phyloP scores from a whole-genome alignment of 2,329 filamentous ascomycete species.

The Verticillium isaacii region DNA sequence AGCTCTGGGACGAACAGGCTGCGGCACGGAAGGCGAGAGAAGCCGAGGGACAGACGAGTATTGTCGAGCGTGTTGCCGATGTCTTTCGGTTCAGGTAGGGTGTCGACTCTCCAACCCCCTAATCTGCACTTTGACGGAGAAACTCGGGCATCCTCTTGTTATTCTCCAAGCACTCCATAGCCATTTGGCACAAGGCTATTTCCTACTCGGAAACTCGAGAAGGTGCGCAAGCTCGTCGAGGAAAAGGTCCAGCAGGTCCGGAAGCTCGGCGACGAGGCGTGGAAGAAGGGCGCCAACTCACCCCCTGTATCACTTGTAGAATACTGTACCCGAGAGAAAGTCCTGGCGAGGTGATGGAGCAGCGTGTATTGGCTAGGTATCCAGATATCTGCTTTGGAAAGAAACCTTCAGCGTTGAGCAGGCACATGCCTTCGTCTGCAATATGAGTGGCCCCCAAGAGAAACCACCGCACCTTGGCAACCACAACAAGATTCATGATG shows the following conservation, averaged over 20 bases:
- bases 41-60: constrained; percentile 46
- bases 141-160: too few relatives aligned
- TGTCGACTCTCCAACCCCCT: background rate
- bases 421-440: too few relatives aligned
- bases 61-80: constrained; percentile 32
- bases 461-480: too few relatives aligned
- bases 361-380: too few relatives aligned
- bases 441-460: too few relatives aligned
- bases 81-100: constrained; percentile 2
- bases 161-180: too few relatives aligned
- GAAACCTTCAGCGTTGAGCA: too few relatives aligned
- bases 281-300: constrained; percentile 67
- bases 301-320: background rate
- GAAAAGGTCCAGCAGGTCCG: constrained; percentile 65
- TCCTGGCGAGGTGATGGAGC: background rate
- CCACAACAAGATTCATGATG: too few relatives aligned
- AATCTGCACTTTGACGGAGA: too few relatives aligned
- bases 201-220: constrained; percentile 17
- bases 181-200: background rate
- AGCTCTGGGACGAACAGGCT: constrained; percentile 51
- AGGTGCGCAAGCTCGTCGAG: constrained; percentile 58
- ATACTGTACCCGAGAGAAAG: background rate
- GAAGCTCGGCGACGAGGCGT: constrained; percentile 66
- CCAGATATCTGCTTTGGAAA: too few relatives aligned
- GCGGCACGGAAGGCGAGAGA: constrained; percentile 49